A percentile compares a stretch with the other conserved stretches of the same genome.
Conservation (phyloP, 176 grass and related monocot species). For the Hordeum vulgare region DNA sequence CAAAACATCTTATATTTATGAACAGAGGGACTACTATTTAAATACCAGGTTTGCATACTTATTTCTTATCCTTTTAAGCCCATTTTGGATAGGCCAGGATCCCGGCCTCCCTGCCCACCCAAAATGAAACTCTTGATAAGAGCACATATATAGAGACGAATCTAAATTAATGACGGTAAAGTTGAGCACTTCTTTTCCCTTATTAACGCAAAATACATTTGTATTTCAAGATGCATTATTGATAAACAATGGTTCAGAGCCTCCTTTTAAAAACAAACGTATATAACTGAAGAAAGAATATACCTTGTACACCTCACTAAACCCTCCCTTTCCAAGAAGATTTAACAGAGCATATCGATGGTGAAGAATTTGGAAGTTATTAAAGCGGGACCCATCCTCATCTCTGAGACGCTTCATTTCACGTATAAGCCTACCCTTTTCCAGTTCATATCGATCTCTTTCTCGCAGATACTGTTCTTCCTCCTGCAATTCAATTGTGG, state of each 20-base stretch:
- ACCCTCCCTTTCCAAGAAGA: constrained; percentile 98
- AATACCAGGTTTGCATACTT: constrained; percentile 7
- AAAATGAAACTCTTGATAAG: background rate
- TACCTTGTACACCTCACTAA: constrained; percentile 99
- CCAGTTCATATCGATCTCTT: constrained; percentile 91
- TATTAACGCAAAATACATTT: background rate
- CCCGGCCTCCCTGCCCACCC: background rate
- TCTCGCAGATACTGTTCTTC: constrained; percentile 92
- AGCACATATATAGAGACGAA: background rate
- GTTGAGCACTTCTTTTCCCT: background rate
- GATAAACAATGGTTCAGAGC: background rate
- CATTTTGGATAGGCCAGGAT: constrained; percentile 12
- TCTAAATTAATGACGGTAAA: constrained; percentile 3
- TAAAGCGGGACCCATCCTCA: constrained; percentile 98
- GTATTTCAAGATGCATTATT: constrained; percentile 12
- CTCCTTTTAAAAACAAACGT: background rate
- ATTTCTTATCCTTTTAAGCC: background rate
- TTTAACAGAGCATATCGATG: constrained; percentile 99
- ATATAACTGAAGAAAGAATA: constrained; percentile 19
- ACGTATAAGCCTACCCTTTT: constrained; percentile 94
- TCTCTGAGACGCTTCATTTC: constrained; percentile 99
- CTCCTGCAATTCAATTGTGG: constrained; percentile 51
- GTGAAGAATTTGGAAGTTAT: constrained; percentile 98
- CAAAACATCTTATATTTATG: too few relatives aligned
- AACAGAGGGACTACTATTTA: background rate